Conservation (phyloP, 257 asterid genomes). For the Solanum chilense region DNA sequence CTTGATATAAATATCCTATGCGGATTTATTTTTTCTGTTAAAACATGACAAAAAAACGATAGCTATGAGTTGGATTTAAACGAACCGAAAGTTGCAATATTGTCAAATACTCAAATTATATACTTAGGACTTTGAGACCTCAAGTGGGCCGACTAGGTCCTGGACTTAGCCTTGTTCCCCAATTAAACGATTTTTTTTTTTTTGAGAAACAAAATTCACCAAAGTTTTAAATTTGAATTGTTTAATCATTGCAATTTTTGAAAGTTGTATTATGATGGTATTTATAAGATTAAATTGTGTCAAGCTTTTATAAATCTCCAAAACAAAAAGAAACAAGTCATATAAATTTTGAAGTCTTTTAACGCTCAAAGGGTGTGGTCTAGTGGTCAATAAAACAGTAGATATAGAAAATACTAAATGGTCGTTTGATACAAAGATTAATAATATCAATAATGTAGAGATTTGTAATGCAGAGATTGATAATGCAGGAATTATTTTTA, state of each 20-base stretch:
- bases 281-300: neutral
- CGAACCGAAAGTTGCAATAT: neutral
- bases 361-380: fast-evolving
- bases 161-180: neutral
- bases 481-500: too few species aligned
- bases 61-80: neutral
- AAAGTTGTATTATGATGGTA: too few species aligned
- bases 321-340: too few species aligned
- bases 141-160: neutral
- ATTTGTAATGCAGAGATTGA: too few species aligned
- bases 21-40: fast-evolving
- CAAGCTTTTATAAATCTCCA: neutral
- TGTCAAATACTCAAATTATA: neutral
- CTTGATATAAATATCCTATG: fast-evolving
- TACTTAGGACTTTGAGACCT: neutral
- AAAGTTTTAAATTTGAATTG: neutral
- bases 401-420: too few species aligned
- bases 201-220: neutral
- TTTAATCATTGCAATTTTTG: neutral
- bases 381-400: too few species aligned
- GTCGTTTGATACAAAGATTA: too few species aligned
- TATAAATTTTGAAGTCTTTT: neutral
- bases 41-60: too few species aligned
- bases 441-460: too few species aligned
- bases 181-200: neutral